Percentiles rank a stretch among this genome's conserved stretches.
These are phyloP conservation scores for Rhipidocladum racemiflorum DNA, from an alignment of 176 grass and related monocot species.

Conservation along the genomic window DNA sequence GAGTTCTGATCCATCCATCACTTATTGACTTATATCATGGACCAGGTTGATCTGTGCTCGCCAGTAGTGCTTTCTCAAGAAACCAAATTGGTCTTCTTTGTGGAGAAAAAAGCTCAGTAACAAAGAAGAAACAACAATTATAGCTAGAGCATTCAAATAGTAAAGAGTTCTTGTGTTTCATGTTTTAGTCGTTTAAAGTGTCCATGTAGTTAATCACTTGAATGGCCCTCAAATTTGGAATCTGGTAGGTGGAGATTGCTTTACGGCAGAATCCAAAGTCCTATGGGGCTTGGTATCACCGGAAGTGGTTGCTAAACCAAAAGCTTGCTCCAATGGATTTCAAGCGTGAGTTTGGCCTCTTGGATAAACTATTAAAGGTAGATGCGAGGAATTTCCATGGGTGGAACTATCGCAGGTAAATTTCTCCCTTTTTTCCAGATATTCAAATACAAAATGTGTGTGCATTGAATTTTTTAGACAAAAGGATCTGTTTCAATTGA, in stretches of 20 bases:
- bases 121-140: neutral
- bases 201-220: neutral
- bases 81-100: neutral
- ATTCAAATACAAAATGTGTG: neutral
- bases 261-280: slow-evolving; percentile 85
- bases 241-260: slow-evolving; percentile 70
- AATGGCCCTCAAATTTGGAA: slow-evolving; percentile 6
- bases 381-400: slow-evolving; percentile 97
- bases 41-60: neutral
- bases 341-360: slow-evolving; percentile 69
- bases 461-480: neutral
- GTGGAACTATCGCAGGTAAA: slow-evolving; percentile 81
- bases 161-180: neutral
- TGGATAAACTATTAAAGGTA: slow-evolving; percentile 80
- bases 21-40: neutral
- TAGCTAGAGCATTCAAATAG: neutral
- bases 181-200: neutral
- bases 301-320: slow-evolving; percentile 76
- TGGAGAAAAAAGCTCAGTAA: neutral
- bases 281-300: slow-evolving; percentile 94
- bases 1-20: slow-evolving; percentile 5
- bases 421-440: neutral
- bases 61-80: neutral
- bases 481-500: too few relatives aligned
- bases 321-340: slow-evolving; percentile 63